Percentiles rank a stretch among this genome's conserved stretches.
Conservation (phyloP, 192 early-diverging fungal genomes). For the Gigaspora rosea region DNA sequence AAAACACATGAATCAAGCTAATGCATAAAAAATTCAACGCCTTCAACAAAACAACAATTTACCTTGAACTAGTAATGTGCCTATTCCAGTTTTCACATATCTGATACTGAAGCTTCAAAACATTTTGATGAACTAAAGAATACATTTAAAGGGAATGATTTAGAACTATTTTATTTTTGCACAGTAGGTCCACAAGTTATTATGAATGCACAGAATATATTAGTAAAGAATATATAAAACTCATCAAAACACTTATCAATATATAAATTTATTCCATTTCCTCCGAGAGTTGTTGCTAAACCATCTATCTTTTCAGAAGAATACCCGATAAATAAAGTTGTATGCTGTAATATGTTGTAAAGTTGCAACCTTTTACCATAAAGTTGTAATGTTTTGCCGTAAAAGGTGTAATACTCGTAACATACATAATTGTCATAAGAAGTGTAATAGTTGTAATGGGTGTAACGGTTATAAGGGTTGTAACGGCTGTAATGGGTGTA, state of each 20-base stretch:
- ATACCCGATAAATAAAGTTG: too few species aligned
- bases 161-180: slow-evolving; percentile 12
- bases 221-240: background rate
- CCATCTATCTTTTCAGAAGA: background rate
- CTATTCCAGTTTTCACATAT: background rate
- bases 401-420: too few species aligned
- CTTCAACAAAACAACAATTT: too few species aligned
- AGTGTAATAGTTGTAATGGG: too few species aligned
- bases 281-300: background rate
- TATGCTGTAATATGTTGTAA: too few species aligned
- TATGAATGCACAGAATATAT: background rate
- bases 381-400: too few species aligned
- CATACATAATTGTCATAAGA: too few species aligned
- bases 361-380: too few species aligned
- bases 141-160: slow-evolving; percentile 9
- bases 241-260: background rate
- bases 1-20: background rate
- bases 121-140: background rate
- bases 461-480: too few species aligned
- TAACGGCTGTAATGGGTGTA: too few species aligned
- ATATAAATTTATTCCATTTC: slow-evolving; percentile 13
- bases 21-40: background rate
- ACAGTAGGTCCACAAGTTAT: background rate
- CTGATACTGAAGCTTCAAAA: background rate
- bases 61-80: slow-evolving; percentile 9